Percentiles rank a stretch among this genome's conserved stretches.
phyloP scores from a whole-genome alignment of 768 basidiomycete species.

The Coprinopsis strossmayeri region DNA sequence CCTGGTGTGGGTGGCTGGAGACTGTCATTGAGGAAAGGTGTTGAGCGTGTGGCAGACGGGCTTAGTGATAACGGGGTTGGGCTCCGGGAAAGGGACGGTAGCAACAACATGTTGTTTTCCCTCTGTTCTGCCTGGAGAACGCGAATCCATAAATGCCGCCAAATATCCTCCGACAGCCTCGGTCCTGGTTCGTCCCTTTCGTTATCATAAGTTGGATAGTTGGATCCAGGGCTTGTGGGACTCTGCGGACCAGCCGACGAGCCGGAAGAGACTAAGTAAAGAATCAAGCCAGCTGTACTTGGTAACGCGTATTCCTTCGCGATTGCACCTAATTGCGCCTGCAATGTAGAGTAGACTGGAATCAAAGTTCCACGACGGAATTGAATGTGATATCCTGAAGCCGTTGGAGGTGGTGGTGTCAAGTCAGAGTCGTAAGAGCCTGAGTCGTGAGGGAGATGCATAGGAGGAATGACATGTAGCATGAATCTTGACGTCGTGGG shows the following conservation, averaged over 20 bases:
- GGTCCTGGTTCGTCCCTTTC: slow-evolving; percentile 62
- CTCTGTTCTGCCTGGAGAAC: slow-evolving; percentile 56
- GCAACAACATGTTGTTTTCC: slow-evolving; percentile 33
- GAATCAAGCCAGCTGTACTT: slow-evolving; percentile 71
- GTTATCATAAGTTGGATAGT: slow-evolving; percentile 17
- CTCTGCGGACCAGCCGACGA: slow-evolving; percentile 12
- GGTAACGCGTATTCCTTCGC: slow-evolving; percentile 93
- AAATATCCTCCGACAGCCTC: slow-evolving; percentile 78
- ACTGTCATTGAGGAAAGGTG: slow-evolving; percentile 34
- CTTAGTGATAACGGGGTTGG: slow-evolving; percentile 34
- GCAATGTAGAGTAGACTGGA: slow-evolving; percentile 76
- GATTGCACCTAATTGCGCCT: slow-evolving; percentile 79
- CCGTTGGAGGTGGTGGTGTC: slow-evolving; percentile 44
- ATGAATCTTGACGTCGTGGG: slow-evolving; percentile 57
- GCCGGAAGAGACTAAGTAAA: slow-evolving; percentile 61
- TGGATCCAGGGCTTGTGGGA: slow-evolving; percentile 11
- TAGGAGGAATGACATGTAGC: slow-evolving; percentile 79
- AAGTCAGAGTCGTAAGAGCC: slow-evolving; percentile 37
- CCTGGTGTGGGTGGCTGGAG: slow-evolving; percentile 24
- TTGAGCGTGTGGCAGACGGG: slow-evolving; percentile 31
- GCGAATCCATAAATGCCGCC: slow-evolving; percentile 80
- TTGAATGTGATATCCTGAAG: slow-evolving; percentile 73
- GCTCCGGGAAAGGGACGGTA: slow-evolving; percentile 21
- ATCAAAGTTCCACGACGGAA: slow-evolving; percentile 84
- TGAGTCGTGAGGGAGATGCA: slow-evolving; percentile 61